These are phyloP conservation scores for Penicillium coffeae DNA, from an alignment of 495 filamentous ascomycete species.

Conservation along the genomic window DNA sequence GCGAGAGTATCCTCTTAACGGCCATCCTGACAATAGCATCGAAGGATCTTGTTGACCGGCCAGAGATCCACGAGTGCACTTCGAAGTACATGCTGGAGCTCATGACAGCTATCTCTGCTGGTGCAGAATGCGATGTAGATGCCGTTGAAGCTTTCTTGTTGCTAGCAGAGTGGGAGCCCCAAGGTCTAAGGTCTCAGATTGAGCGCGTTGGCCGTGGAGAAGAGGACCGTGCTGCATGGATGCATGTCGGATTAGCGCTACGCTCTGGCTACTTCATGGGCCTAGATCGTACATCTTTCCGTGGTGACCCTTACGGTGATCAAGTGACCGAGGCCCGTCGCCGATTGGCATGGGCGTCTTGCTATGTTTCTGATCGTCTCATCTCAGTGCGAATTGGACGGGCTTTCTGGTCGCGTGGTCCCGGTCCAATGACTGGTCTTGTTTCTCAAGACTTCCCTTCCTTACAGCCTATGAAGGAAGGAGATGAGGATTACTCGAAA, in stretches of 20 bases:
- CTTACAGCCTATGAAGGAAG: constrained; percentile 45
- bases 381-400: constrained; percentile 61
- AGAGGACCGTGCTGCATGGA: constrained; percentile 65
- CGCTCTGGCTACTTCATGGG: constrained; percentile 62
- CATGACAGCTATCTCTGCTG: constrained; percentile 57
- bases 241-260: constrained; percentile 62
- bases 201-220: constrained; percentile 59
- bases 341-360: constrained; percentile 58
- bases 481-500: constrained; percentile 58
- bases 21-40: constrained; percentile 61
- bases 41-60: constrained; percentile 54
- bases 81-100: constrained; percentile 61
- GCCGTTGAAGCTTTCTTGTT: constrained; percentile 61
- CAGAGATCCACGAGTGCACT: constrained; percentile 55
- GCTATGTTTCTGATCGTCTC: constrained; percentile 62
- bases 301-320: constrained; percentile 41
- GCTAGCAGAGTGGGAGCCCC: constrained; percentile 63
- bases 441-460: constrained; percentile 60
- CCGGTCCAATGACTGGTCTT: constrained; percentile 58
- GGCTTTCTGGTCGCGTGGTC: constrained; percentile 63
- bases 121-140: constrained; percentile 57
- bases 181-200: constrained; percentile 47
- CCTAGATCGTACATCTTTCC: constrained; percentile 55
- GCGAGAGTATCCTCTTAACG: constrained; percentile 58
- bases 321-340: constrained; percentile 52